These are phyloP conservation scores for Gardenia jasminoides DNA, from an alignment of 257 asterid species.

Conservation along the genomic window DNA sequence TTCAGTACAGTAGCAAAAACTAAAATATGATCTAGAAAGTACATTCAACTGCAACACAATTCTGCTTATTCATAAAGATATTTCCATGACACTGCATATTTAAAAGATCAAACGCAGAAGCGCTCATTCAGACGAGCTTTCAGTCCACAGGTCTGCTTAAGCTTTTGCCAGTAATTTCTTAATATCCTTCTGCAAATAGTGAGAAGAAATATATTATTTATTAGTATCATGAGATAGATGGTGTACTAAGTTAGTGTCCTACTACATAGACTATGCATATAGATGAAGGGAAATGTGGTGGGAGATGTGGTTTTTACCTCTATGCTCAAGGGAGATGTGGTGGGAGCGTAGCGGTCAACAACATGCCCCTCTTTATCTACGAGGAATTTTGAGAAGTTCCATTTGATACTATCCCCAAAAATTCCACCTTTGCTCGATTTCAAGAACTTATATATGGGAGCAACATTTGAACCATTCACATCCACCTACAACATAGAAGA, in stretches of 20 bases:
- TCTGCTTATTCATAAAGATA: not conserved
- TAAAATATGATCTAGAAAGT: constrained; percentile 11
- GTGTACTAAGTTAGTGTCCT: not conserved
- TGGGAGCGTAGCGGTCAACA: constrained; percentile 87
- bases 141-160: constrained; percentile 10
- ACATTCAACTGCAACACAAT: not conserved
- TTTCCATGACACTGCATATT: not conserved
- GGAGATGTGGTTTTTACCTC: constrained; percentile 90
- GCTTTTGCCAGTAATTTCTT: constrained; percentile 74
- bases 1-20: constrained; percentile 24
- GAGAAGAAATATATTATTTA: not conserved
- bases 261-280: not conserved
- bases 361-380: constrained; percentile 74
- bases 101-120: not conserved
- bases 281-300: constrained; percentile 78
- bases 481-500: constrained; percentile 47
- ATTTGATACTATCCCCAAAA: constrained; percentile 68
- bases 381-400: constrained; percentile 91
- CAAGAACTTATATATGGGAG: constrained; percentile 74
- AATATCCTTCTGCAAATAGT: constrained; percentile 70
- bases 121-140: not conserved
- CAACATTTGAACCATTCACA: constrained; percentile 68
- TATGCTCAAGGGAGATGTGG: constrained; percentile 81
- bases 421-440: constrained; percentile 72
- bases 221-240: not conserved